These are phyloP conservation scores for Pythium dissotocum DNA, from an alignment of 352 stramenopile genomes.

Conservation along the genomic window DNA sequence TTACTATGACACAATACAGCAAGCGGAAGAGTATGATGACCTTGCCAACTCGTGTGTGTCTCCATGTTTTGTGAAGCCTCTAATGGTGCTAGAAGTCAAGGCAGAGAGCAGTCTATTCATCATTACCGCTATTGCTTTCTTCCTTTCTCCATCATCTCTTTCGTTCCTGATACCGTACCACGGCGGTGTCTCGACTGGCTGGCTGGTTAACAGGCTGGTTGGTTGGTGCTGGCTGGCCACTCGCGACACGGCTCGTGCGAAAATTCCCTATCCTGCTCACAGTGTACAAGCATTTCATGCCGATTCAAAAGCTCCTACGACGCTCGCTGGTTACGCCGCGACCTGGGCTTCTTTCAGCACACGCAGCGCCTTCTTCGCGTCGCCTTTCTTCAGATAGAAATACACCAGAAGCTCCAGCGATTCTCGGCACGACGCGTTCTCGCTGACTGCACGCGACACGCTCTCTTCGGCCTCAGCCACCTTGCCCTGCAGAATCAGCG, in stretches of 20 bases:
- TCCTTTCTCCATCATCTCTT: conserved; percentile 13
- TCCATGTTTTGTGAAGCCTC: neutral
- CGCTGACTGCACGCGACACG: conserved; percentile 78
- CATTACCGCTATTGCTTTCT: conserved; percentile 18
- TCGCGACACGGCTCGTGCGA: neutral
- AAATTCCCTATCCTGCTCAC: conserved; percentile 31
- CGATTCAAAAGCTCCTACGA: conserved; percentile 10
- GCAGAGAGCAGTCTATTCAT: conserved; percentile 32
- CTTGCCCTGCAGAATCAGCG: conserved; percentile 73
- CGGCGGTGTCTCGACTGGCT: neutral
- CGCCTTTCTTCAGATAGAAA: conserved; percentile 86
- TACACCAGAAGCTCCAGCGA: conserved; percentile 88
- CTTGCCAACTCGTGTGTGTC: neutral
- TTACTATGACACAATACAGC: conserved; percentile 25
- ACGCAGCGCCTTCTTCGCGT: conserved; percentile 86
- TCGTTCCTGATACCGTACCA: conserved; percentile 8
- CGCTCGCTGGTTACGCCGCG: conserved; percentile 10
- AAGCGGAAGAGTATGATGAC: conserved; percentile 17
- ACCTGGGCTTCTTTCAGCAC: conserved; percentile 88
- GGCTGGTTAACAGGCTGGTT: neutral
- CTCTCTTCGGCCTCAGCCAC: conserved; percentile 79
- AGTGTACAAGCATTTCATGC: conserved; percentile 26
- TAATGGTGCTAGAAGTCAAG: neutral
- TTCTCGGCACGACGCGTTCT: conserved; percentile 80
- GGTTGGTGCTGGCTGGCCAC: neutral